Evolutionary conservation across 352 stramenopile species (phyloP).

Genomic region (Phytophthora nicotianae): DNA sequence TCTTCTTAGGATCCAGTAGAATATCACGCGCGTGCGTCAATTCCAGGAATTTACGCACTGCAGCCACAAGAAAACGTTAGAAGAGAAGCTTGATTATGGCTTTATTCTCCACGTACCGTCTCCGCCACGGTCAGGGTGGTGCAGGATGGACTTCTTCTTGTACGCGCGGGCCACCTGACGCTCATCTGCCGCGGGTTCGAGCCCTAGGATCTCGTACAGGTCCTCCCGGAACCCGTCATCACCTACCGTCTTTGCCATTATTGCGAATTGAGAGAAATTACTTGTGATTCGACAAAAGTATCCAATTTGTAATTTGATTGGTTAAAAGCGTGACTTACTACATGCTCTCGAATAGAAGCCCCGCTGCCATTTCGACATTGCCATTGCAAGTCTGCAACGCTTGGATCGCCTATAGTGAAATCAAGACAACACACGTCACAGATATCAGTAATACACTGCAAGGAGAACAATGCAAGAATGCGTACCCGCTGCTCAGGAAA

Average conservation of each 20-base stretch:
- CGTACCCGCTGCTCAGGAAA: conserved; percentile 67
- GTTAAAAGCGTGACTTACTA: conserved; percentile 28
- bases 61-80: conserved; percentile 6
- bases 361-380: conserved; percentile 83
- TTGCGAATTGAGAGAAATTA: conserved; percentile 6
- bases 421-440: conserved; percentile 25
- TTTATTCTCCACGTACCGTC: conserved; percentile 52
- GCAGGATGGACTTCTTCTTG: conserved; percentile 81
- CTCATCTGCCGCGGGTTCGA: conserved; percentile 67
- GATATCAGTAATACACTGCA: conserved; percentile 7
- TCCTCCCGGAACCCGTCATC: conserved; percentile 51
- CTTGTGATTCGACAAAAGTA: conserved; percentile 27
- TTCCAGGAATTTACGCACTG: conserved; percentile 86
- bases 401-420: conserved; percentile 53
- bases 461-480: background rate
- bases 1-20: conserved; percentile 79
- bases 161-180: conserved; percentile 80
- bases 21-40: conserved; percentile 79
- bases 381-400: conserved; percentile 75
- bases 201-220: conserved; percentile 78
- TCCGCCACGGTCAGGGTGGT: conserved; percentile 82
- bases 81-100: background rate
- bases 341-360: conserved; percentile 78
- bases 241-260: conserved; percentile 29
- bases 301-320: conserved; percentile 18